Evolutionary conservation across 306 rosid genomes (phyloP).

Genomic region (Cyamopsis tetragonoloba): DNA sequence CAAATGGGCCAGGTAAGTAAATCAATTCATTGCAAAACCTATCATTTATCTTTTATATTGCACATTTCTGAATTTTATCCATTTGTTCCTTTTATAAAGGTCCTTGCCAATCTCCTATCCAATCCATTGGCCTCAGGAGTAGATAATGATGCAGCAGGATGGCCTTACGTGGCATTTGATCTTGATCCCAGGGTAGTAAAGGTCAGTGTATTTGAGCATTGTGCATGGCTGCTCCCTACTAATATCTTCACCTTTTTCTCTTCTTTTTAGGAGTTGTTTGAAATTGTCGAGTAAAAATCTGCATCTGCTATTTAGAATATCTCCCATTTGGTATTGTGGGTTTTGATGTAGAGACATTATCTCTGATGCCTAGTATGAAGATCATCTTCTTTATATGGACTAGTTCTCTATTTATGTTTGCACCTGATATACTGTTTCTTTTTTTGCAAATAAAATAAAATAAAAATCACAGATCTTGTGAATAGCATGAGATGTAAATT

Average conservation of each 20-base stretch:
- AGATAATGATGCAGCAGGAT: constrained; percentile 55
- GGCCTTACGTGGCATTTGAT: constrained; percentile 87
- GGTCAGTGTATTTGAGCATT: constrained; percentile 44
- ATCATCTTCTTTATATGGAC: neutral
- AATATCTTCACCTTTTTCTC: neutral
- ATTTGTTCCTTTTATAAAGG: constrained; percentile 48
- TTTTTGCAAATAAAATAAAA: neutral
- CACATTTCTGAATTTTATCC: constrained; percentile 24
- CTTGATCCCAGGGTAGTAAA: constrained; percentile 78
- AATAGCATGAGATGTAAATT: neutral
- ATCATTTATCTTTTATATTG: constrained; percentile 19
- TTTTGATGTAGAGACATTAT: neutral
- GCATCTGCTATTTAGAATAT: constrained; percentile 5
- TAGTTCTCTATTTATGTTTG: constrained; percentile 11
- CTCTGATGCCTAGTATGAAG: neutral
- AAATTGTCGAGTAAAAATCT: neutral
- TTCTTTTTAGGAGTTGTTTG: neutral
- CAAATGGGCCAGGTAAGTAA: constrained; percentile 91
- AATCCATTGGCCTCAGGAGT: constrained; percentile 72
- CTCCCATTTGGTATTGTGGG: neutral
- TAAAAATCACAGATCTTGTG: constrained; percentile 13
- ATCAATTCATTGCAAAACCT: constrained; percentile 25
- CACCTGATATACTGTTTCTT: neutral
- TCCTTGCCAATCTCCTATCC: constrained; percentile 89
- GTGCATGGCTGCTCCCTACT: constrained; percentile 3